Evolutionary conservation across 2,329 filamentous ascomycete species (phyloP), one percentile per base, ranked within the genome.

Genomic region (Penicillium frequentans): DNA sequence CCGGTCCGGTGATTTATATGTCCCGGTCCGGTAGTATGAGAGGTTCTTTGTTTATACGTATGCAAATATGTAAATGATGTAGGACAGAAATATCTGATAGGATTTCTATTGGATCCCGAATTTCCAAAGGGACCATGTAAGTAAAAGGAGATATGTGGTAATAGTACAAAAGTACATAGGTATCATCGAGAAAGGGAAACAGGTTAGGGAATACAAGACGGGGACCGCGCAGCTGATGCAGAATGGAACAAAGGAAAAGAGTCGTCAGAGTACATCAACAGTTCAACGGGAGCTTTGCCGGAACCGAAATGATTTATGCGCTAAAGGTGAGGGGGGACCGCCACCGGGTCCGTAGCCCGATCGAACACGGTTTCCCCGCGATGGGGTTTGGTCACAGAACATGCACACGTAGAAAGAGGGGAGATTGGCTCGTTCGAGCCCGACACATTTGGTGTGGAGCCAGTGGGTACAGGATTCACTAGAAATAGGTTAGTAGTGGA

Each of bases 401-500:
- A 79, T 70, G 66, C 82, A 84, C 13, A 82, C 76, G 61, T 82
- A 83, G 29, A 79, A 71, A 1, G 78, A 76, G 10, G 77, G 72
- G 23, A 81, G 70, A 52, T 77, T 78, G 37, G 77, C 75, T 19
- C 75, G 70, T 55, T 81, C 78, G 16, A 86, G 69, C 2, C 84
- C 83, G 23, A 86, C 77, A 63, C 85, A 88, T 54, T 77, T 76
- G 31, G 81, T 81, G 64, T 88, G 85, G 29, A 85, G 74, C 81
- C 83, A 87, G 63, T 86, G 84, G n/a, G 77, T 81, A 73, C 85
- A 88, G 24, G 81, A 83, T 69, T 84, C 82, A 72, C 85, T 81
- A 59, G 24, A 54, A 13, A 21, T 24, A 19, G 11, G n/a, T 54
- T 31, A 48, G 44, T 21, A 4, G 13, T n/a, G 39, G n/a, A 16